phyloP scores from a whole-genome alignment of 2,329 filamentous ascomycete species.

The Neofusicoccum ribis region DNA sequence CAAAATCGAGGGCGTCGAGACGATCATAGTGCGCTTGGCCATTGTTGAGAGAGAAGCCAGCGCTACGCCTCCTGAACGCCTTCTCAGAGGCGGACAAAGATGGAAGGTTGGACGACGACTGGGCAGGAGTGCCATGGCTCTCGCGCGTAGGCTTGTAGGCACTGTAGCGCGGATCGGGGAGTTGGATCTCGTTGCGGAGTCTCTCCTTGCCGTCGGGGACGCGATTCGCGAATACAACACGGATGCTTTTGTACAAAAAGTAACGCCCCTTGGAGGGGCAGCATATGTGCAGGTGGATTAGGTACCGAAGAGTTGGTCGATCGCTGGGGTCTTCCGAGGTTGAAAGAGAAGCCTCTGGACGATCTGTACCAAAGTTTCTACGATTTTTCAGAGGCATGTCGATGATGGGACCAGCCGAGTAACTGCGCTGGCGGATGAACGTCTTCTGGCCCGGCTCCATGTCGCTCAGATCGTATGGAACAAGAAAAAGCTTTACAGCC shows the following conservation, averaged over 20 bases:
- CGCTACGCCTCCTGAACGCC: conserved; percentile 33
- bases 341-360: conserved; percentile 54
- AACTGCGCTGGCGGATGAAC: conserved; percentile 91
- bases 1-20: conserved; percentile 19
- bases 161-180: conserved; percentile 83
- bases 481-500: conserved; percentile 90
- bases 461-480: conserved; percentile 87
- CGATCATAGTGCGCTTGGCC: conserved; percentile 31
- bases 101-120: conserved; percentile 21
- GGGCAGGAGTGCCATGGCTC: conserved; percentile 27
- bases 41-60: conserved; percentile 35
- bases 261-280: conserved; percentile 79
- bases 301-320: conserved; percentile 79
- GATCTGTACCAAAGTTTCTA: conserved; percentile 52
- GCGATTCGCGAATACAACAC: conserved; percentile 94
- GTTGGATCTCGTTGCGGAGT: conserved; percentile 83
- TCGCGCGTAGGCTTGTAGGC: conserved; percentile 70
- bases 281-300: conserved; percentile 92
- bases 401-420: conserved; percentile 77
- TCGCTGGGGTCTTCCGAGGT: conserved; percentile 53
- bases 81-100: conserved; percentile 28
- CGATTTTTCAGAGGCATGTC: conserved; percentile 61
- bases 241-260: conserved; percentile 87
- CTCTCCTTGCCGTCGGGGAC: conserved; percentile 95
- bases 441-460: conserved; percentile 96